Percentiles rank a stretch among this genome's conserved stretches.
These are phyloP conservation scores for Coniochaeta hoffmannii DNA, from an alignment of 2,329 filamentous ascomycete genomes.

Conservation along the genomic window DNA sequence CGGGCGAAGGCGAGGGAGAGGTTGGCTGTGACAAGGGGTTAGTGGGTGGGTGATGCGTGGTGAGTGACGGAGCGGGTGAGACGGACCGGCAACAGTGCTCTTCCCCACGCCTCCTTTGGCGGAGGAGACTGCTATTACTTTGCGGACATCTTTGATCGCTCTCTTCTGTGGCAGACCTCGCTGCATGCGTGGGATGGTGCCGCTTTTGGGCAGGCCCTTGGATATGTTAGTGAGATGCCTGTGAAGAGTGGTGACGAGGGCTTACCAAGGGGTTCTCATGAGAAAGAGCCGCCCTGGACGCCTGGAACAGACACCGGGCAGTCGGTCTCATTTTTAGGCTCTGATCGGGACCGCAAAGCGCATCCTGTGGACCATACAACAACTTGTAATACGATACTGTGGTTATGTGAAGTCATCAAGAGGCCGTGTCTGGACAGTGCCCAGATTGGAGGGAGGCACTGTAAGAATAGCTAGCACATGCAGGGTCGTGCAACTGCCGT, in stretches of 20 bases:
- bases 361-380: not conserved
- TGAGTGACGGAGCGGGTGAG: not conserved
- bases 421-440: not conserved
- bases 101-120: slow-evolving; percentile 98
- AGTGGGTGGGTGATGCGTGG: not conserved
- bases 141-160: slow-evolving; percentile 75
- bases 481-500: slow-evolving; percentile 30
- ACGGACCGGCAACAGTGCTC: slow-evolving; percentile 74
- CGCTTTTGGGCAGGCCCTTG: slow-evolving; percentile 78
- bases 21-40: slow-evolving; percentile 47
- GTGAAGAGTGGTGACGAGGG: not conserved
- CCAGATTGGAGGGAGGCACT: not conserved
- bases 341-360: not conserved
- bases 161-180: slow-evolving; percentile 74
- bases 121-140: slow-evolving; percentile 93
- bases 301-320: slow-evolving; percentile 38
- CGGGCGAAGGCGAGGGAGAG: slow-evolving; percentile 81
- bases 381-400: too few species aligned
- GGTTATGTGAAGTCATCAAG: not conserved
- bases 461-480: not conserved
- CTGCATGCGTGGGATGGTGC: slow-evolving; percentile 66
- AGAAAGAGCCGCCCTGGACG: slow-evolving; percentile 34
- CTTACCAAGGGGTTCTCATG: slow-evolving; percentile 87
- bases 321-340: slow-evolving; percentile 19
- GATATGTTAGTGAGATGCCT: slow-evolving; percentile 3